Evolutionary conservation across 371 early-diverging fungal genomes (phyloP), one percentile per base, ranked within the genome.

Genomic region (Scutellospora calospora): DNA sequence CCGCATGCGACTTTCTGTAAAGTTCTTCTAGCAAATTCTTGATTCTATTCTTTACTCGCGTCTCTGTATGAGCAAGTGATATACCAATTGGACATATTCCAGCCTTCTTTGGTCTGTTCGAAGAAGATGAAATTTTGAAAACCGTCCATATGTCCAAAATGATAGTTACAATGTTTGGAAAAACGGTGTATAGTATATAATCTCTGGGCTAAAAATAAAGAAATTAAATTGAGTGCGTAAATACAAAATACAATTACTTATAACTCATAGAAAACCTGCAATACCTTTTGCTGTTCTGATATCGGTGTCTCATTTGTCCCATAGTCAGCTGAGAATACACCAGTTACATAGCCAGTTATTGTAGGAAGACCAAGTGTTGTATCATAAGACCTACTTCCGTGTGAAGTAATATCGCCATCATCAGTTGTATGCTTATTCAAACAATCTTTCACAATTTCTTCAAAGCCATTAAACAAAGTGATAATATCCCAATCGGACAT

Each of bases 401-500:
- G 25, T 49, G 77, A 9, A 18, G 63, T 29, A 41, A 22, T 66
- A 33, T 51, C 76, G 16, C 79, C 80, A 22, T 80, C 29, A 51
- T 81, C 85, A 0, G 74, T 80, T 16, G 81, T 84, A 51, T 83
- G 84, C 51, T 84, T 83, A 14, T 85, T 84, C 79, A 95, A 80
- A 80, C 92, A 90, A 79, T 90, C 93, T 80, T 89, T 86, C 31
- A 93, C 66, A 49, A 93, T 85, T 60, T 88, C 87, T 83, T 94
- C 93, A 14, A 95, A 79, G 12, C 93, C 93, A 52, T 87, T 85
- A 77, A 94, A 82, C 41, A 93, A 87, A 16, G 89, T 86, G 54
- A 92, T 80, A 38, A 90, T 83, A 65, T 93, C 91, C 72, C 87
- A 87, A 69, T 86, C 86, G 0, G 84, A 84, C 81, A 83, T 51